Base-by-base conservation (phyloP, 257 asterid species). In the Rauvolfia tetraphylla region DNA sequence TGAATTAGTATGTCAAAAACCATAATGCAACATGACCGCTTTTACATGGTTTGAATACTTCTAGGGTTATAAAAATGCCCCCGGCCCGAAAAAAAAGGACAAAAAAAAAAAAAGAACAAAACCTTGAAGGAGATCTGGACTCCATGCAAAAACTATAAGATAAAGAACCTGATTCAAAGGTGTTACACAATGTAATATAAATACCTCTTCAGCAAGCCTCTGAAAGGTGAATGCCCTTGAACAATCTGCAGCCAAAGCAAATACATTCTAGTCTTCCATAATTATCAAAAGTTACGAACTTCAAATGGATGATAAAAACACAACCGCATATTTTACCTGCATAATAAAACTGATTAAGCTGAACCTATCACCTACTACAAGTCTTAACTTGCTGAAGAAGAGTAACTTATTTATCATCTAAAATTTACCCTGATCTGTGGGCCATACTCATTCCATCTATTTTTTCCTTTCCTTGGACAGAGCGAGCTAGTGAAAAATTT, bases 171-270 rank as follows among this genome's bases (percentile, higher is more conserved):
- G 34, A 29, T 38, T 56, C 57, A 29, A 59, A 51, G 3, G 36
- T 69, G 46, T 54, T 29, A 33, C 2, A 10, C 5, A 61, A 13
- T 31, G 41, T 23, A 61, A 25, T 41, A 46, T 31, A 51, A 33
- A 53, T 86, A 89, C 94, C 89, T 86, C 53, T 80, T 49, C 29
- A 89, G 87, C 86, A 89, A 78, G 86, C 78, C 82, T 76, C 79
- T 85, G 83, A 89, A 89, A 66, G 90, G 84, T 31, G 92, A 86
- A 87, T 89, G 92, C 61, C 94, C 94, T 62, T 84, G 94, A 66
- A 89, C 71, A 20, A 89, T 87, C 94, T 89, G 76, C 73, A 82
- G 61, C 79, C 75, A 83, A 68, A 73, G 79, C 78, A 85, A 29
- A 72, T 22, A 70, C 8, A 67, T 68, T 57, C 48, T 72, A 81